These are phyloP conservation scores for Backusella sp. DNA, from an alignment of 192 early-diverging fungal genomes.

Conservation along the genomic window DNA sequence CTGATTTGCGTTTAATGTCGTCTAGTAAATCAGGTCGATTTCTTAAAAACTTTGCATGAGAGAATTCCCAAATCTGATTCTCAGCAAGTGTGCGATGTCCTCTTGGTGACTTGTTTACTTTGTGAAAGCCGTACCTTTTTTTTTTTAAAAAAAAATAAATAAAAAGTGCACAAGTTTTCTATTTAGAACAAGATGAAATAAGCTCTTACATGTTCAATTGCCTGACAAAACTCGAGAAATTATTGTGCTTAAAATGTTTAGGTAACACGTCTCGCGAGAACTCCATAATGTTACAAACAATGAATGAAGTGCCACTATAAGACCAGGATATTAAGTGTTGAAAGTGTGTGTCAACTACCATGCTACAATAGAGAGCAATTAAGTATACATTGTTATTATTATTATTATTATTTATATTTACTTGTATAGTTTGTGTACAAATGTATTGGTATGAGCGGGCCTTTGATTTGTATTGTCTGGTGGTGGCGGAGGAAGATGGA, in stretches of 20 bases:
- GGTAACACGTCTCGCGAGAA: conserved; percentile 87
- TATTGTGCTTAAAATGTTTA: conserved; percentile 93
- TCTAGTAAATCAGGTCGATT: conserved; percentile 76
- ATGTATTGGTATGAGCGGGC: conserved; percentile 21
- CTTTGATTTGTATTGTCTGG: neutral
- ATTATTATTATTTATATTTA: conserved; percentile 12
- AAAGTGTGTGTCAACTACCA: conserved; percentile 82
- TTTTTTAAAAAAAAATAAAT: neutral
- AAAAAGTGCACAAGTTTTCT: neutral
- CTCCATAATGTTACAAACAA: conserved; percentile 88
- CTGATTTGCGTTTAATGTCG: conserved; percentile 90
- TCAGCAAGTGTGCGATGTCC: conserved; percentile 81
- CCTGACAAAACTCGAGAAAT: conserved; percentile 87
- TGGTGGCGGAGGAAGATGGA: neutral
- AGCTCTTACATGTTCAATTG: conserved; percentile 76
- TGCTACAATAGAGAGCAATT: conserved; percentile 37
- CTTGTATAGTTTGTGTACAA: conserved; percentile 37
- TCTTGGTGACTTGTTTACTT: conserved; percentile 87
- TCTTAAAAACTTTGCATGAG: conserved; percentile 77
- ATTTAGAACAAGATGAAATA: neutral
- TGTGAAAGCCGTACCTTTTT: conserved; percentile 79
- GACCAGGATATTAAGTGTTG: conserved; percentile 90
- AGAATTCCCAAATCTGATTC: conserved; percentile 92
- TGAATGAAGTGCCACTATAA: conserved; percentile 83
- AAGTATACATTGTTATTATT: neutral